phyloP scores from a whole-genome alignment of 2,329 filamentous ascomycete genomes.

The Nigrospora sphaerica region DNA sequence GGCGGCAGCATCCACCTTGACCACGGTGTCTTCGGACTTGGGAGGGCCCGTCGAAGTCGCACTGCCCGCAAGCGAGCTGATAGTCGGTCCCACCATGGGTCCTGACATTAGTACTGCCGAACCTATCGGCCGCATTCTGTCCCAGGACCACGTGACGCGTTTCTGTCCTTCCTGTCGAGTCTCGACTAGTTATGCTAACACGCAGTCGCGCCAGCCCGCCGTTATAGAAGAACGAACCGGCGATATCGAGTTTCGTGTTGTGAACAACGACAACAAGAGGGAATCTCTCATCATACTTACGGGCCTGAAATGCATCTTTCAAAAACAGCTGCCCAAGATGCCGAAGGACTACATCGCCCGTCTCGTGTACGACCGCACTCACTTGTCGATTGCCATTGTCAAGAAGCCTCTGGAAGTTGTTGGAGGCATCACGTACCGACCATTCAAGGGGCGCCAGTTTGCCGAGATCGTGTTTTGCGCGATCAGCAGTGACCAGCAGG shows the following conservation, averaged over 20 bases:
- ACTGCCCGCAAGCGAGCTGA: too few relatives aligned
- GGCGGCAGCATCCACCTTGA: too few relatives aligned
- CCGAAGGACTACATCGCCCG: constrained; percentile 98
- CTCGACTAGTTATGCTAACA: constrained; percentile 14
- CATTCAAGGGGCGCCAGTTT: constrained; percentile 86
- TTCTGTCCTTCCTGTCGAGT: too few relatives aligned
- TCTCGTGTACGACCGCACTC: constrained; percentile 93
- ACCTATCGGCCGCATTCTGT: too few relatives aligned
- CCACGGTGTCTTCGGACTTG: too few relatives aligned
- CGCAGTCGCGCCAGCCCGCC: constrained; percentile 51
- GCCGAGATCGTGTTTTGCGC: constrained; percentile 99
- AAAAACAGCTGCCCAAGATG: constrained; percentile 98
- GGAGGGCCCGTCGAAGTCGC: too few relatives aligned
- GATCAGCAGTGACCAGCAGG: constrained; percentile 94
- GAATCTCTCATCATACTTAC: constrained; percentile 93
- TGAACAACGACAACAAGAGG: constrained; percentile 87
- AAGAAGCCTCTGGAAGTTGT: constrained; percentile 96
- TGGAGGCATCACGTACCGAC: constrained; percentile 92
- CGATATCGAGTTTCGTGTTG: constrained; percentile 93
- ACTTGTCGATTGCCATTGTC: constrained; percentile 93
- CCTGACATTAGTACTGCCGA: too few relatives aligned
- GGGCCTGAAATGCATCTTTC: constrained; percentile 94
- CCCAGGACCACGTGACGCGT: too few relatives aligned
- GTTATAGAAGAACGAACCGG: constrained; percentile 90
- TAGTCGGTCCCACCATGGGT: too few relatives aligned